Percentiles rank a stretch among this genome's conserved stretches.
phyloP scores from a whole-genome alignment of 148 eudicot species.

The Talinum fruticosum region DNA sequence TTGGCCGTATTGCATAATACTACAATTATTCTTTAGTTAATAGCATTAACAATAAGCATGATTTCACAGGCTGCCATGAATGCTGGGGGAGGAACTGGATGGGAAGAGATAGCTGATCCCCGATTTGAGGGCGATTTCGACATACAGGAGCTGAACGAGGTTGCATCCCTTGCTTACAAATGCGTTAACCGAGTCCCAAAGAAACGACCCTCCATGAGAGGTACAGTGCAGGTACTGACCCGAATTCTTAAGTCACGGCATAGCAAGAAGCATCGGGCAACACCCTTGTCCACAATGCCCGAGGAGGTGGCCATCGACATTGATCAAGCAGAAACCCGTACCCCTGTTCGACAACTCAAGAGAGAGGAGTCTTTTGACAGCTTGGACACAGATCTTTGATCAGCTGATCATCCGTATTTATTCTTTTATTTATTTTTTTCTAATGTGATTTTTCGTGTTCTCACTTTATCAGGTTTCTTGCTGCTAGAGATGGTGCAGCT shows the following conservation, averaged over 20 bases:
- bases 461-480: neutral
- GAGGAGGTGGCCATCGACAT: constrained; percentile 52
- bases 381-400: constrained; percentile 38
- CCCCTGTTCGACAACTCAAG: constrained; percentile 40
- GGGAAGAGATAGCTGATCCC: constrained; percentile 89
- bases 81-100: constrained; percentile 73
- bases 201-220: constrained; percentile 86
- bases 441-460: neutral
- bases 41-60: neutral
- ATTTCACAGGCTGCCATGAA: constrained; percentile 78
- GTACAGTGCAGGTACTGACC: constrained; percentile 75
- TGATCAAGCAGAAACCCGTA: constrained; percentile 26
- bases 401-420: neutral
- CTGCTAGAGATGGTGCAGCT: constrained; percentile 4
- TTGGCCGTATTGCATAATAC: neutral
- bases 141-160: constrained; percentile 62
- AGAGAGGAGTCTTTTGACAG: constrained; percentile 71
- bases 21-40: neutral
- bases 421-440: constrained; percentile 13
- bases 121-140: constrained; percentile 72
- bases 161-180: constrained; percentile 79
- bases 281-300: constrained; percentile 43
- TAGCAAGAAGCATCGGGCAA: constrained; percentile 35
- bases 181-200: constrained; percentile 59
- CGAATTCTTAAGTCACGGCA: constrained; percentile 51